Evolutionary conservation across 108 stramenopile genomes (phyloP), one percentile per base, ranked within the genome.

Genomic region (Cafeteria roenbergensis): DNA sequence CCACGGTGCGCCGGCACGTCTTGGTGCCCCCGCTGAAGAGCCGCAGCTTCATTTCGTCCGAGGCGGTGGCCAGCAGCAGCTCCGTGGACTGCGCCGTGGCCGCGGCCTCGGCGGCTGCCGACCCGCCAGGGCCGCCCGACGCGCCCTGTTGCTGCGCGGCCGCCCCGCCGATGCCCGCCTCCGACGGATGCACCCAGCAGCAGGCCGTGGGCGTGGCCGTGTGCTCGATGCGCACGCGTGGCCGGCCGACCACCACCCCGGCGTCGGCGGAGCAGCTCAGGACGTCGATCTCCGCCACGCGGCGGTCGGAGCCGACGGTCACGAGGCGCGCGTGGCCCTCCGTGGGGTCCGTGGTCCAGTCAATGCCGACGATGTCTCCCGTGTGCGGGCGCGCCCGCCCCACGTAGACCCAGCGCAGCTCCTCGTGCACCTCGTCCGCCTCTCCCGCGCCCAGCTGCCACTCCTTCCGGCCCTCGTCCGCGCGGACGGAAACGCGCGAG

Each of bases 41-140:
- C 67, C 72, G 78, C 26, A 82, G 28, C 76, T 82, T 82, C 66
- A 59, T 81, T 22, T 81, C 82, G 35, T 55, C 58, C 69, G 76
- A 79, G 25, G 73, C 75, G 24, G 66, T 71, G 34, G 81, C 52
- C 38, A 80, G 27, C 9, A 32, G 34, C 22, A 22, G 59, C 59
- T 61, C 59, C 14, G 31, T 9, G 56, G 29, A 30, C 8, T 4
- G 31, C 9, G 8, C 14, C n/a, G 34, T n/a, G 30, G 29, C 8
- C 34, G 36, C 30, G 17, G 34, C 59, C 37, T 61, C 30, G 36
- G 59, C 59, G 20, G 20, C 22, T n/a, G 34, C 22, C n/a, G 9
- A 9, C 29, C 29, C 59, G 33, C 57, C 57, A 34, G 30, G 32
- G 17, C 12, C 33, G 12, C 12, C 57, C 57, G 12, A 14, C 57